These are phyloP conservation scores for Leccinum variicolor DNA, from an alignment of 768 basidiomycete species.

Conservation along the genomic window DNA sequence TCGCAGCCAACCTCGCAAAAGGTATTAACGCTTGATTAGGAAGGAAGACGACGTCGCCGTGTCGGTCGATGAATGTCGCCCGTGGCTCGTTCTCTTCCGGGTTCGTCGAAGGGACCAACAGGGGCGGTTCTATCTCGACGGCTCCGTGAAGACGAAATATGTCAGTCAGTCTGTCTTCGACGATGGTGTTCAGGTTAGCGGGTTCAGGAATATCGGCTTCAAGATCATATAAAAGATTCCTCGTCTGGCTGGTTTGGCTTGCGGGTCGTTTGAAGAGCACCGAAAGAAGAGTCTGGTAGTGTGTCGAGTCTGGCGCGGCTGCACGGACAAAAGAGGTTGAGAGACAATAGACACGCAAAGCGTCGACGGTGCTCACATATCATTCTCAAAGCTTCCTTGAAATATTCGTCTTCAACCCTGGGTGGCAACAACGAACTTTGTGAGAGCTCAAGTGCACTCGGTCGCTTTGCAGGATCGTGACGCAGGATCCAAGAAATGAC, in stretches of 20 bases:
- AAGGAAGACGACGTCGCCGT: constrained; percentile 71
- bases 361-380: constrained; percentile 51
- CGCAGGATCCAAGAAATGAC: constrained; percentile 80
- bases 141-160: constrained; percentile 91
- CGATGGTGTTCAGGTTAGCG: constrained; percentile 65
- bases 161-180: constrained; percentile 69
- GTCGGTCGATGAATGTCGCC: constrained; percentile 75
- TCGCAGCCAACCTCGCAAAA: constrained; percentile 81
- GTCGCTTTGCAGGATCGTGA: constrained; percentile 76
- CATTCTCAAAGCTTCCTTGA: constrained; percentile 71
- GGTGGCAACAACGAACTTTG: constrained; percentile 75
- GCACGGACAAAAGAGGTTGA: not conserved
- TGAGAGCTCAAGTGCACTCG: constrained; percentile 79
- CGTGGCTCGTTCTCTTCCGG: constrained; percentile 61
- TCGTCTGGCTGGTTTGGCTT: constrained; percentile 56
- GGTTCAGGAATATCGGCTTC: constrained; percentile 68
- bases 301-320: constrained; percentile 80
- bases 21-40: constrained; percentile 71
- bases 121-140: constrained; percentile 78
- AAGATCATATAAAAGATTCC: constrained; percentile 71
- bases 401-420: constrained; percentile 79
- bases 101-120: constrained; percentile 72
- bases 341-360: not conserved
- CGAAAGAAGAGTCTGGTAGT: constrained; percentile 74
- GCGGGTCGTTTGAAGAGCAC: constrained; percentile 75